Conservation (phyloP, 305 asterid genomes). For the Solanum hybrid region DNA sequence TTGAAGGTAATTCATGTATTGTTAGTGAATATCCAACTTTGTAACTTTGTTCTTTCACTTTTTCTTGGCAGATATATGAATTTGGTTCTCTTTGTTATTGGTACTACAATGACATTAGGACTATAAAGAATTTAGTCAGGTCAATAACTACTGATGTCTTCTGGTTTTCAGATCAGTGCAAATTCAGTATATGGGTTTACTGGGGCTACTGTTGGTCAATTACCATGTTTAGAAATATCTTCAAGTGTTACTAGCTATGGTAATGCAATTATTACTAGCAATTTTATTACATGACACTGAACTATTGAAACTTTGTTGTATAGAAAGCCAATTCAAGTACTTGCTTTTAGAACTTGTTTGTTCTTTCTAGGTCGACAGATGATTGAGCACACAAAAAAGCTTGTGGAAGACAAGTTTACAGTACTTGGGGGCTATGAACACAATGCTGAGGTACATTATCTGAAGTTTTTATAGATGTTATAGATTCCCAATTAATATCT, state of each 20-base stretch:
- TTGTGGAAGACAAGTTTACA: constrained; percentile 90
- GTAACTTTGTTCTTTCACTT: not conserved
- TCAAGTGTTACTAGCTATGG: constrained; percentile 99
- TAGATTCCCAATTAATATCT: not conserved
- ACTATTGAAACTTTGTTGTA: constrained; percentile 2
- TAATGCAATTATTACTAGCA: constrained; percentile 22
- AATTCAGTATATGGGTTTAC: constrained; percentile 99
- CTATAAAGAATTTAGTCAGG: not conserved
- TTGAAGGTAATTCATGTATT: constrained; percentile 54
- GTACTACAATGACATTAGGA: not conserved
- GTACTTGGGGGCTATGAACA: constrained; percentile 78
- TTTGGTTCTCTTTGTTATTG: not conserved
- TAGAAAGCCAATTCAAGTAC: not conserved
- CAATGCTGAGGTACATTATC: constrained; percentile 68
- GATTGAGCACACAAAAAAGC: constrained; percentile 96
- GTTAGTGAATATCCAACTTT: not conserved
- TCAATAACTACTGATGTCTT: constrained; percentile 15
- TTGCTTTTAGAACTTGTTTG: constrained; percentile 15
- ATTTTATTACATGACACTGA: not conserved
- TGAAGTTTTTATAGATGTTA: not conserved
- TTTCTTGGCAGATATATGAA: not conserved
- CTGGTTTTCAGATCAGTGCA: constrained; percentile 76
- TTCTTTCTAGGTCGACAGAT: constrained; percentile 78
- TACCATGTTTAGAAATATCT: constrained; percentile 97
- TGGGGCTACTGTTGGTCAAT: constrained; percentile 95